phyloP scores from a whole-genome alignment of 176 grass and related monocot genomes.

The Rhynchospora tenuis region DNA sequence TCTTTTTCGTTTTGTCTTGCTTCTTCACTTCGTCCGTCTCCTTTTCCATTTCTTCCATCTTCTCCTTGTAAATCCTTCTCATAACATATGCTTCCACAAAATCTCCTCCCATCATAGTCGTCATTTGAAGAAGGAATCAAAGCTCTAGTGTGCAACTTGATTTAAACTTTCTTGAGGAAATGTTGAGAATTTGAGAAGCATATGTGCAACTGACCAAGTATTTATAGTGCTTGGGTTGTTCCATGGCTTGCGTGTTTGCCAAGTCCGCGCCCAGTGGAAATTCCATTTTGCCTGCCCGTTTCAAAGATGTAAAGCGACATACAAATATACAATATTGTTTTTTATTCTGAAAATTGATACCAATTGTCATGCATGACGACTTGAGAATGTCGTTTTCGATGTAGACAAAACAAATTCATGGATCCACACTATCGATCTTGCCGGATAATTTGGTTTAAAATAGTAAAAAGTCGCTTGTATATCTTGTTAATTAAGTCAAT shows the following conservation, averaged over 20 bases:
- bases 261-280: neutral
- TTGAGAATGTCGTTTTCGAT: neutral
- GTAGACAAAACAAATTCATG: neutral
- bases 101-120: constrained; percentile 25
- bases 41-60: neutral
- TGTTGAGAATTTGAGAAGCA: neutral
- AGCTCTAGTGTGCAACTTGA: neutral
- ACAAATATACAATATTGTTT: neutral
- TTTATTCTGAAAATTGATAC: neutral
- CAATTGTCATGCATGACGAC: constrained; percentile 17
- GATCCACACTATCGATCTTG: neutral
- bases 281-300: neutral
- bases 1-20: neutral
- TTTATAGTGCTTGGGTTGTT: constrained; percentile 19
- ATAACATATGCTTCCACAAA: constrained; percentile 27
- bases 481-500: neutral
- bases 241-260: neutral
- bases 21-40: neutral
- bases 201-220: neutral
- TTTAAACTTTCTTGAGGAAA: neutral
- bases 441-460: neutral
- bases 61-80: constrained; percentile 30
- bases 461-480: neutral
- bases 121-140: neutral
- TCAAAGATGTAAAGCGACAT: neutral